Evolutionary conservation across 139 green algal species (phyloP).

Genomic region (Haematococcus sp.): DNA sequence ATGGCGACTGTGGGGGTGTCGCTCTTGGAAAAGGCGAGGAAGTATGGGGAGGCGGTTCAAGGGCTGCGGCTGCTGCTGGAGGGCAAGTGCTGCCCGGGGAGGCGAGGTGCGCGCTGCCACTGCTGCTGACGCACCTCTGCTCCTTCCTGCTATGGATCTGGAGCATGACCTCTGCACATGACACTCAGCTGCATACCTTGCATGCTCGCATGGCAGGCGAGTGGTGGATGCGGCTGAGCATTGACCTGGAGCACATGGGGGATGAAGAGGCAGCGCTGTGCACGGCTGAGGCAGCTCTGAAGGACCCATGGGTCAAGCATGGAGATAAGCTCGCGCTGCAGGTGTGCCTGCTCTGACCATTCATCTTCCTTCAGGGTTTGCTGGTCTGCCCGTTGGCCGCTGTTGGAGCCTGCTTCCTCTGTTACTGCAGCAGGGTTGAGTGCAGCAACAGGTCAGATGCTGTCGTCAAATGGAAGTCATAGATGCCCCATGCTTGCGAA

Average conservation of each 20-base stretch:
- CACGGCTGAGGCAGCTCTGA: constrained; percentile 64
- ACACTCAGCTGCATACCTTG: too few relatives aligned
- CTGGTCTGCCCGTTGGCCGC: too few relatives aligned
- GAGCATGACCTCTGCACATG: too few relatives aligned
- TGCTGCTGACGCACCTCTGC: too few relatives aligned
- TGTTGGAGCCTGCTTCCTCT: too few relatives aligned
- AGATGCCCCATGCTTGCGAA: too few relatives aligned
- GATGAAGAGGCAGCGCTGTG: constrained; percentile 32
- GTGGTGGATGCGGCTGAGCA: constrained; percentile 79
- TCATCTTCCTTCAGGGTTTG: not conserved
- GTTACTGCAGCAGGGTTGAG: too few relatives aligned
- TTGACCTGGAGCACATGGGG: constrained; percentile 74
- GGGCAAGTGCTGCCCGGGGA: constrained; percentile 57
- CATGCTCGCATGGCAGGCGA: too few relatives aligned
- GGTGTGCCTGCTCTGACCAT: not conserved
- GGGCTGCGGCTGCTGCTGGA: constrained; percentile 69
- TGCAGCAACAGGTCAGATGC: too few relatives aligned
- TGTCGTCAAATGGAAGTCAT: too few relatives aligned
- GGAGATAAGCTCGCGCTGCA: constrained; percentile 50
- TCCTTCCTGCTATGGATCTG: too few relatives aligned
- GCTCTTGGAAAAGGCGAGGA: constrained; percentile 66
- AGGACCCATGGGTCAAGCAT: constrained; percentile 66
- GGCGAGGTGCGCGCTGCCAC: constrained; percentile 49
- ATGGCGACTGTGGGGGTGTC: constrained; percentile 75
- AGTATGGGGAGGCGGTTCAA: constrained; percentile 57